Evolutionary conservation across 192 early-diverging fungal genomes (phyloP), one percentile per base, ranked within the genome.

Genomic region (Backusella tuberculispora): DNA sequence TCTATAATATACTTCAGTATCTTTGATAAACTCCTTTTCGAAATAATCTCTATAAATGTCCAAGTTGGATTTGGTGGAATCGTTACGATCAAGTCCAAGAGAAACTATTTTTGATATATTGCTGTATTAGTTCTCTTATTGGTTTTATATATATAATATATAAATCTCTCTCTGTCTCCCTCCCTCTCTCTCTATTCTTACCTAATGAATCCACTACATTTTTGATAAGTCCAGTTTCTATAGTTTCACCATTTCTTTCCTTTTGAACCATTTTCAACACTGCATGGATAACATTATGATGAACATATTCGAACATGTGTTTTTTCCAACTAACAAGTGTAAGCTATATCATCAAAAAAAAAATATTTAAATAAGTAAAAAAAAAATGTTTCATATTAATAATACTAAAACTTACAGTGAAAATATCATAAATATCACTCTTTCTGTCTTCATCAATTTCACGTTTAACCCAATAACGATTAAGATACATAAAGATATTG

Each of bases 381-480:
- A 12, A 66, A 15, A 1, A 1, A 41, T 37, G 15, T 34, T 34
- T 34, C 29, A 34, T 2, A 34, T 34, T 34, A 34, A 47, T 56
- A 19, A 56, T 7, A 56, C 21, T 4, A 72, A n/a, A n/a, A 86
- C 86, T 87, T 82, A 98, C 92, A 73, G 95, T 98, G 83, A 96
- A 95, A 46, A 99, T 91, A 72, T 98, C 96, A 76, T 93, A 94
- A 37, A 97, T 90, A 73, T 86, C 87, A 53, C 86, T 90, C 83
- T 92, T 94, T 80, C 88, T 90, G 29, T 95, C 94, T 75, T 99
- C 98, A 53, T 97, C 96, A 65, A 96, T 92, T 85, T 97, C 95
- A 77, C 98, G 87, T 84, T 94, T 96, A 67, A 98, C 94, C 98
- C 98, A 99, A 79, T 96, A 93, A 43, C 96, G 90, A 84, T 99